phyloP scores from a whole-genome alignment of 2,329 filamentous ascomycete genomes.

The Colletotrichum acutatum region DNA sequence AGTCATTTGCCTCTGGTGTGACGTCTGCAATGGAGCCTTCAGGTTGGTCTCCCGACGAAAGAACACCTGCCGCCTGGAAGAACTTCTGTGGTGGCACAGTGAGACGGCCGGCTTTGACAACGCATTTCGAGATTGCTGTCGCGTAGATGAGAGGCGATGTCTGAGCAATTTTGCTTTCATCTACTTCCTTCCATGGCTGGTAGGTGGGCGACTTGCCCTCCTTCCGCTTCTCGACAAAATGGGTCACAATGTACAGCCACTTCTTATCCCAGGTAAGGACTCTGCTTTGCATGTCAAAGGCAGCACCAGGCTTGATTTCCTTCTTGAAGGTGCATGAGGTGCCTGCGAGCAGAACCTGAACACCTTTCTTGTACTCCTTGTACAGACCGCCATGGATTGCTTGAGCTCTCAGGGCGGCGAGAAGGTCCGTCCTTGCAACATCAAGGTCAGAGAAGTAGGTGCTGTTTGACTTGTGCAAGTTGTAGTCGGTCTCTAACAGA shows the following conservation, averaged over 20 bases:
- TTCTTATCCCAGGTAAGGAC: conserved; percentile 44
- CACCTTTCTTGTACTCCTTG: conserved; percentile 50
- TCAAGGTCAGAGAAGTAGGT: conserved; percentile 79
- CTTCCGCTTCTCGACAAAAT: conserved; percentile 42
- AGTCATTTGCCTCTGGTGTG: not conserved
- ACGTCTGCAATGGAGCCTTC: not conserved
- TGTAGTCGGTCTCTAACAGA: conserved; percentile 74
- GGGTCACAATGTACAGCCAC: conserved; percentile 44
- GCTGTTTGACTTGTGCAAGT: conserved; percentile 77
- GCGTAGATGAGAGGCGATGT: conserved; percentile 57
- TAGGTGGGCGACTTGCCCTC: conserved; percentile 49
- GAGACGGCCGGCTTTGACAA: conserved; percentile 82
- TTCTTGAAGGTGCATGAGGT: conserved; percentile 79
- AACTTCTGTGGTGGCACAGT: conserved; percentile 76
- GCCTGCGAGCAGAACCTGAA: conserved; percentile 73
- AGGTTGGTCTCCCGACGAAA: not conserved
- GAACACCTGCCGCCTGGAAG: conserved; percentile 19
- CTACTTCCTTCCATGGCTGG: conserved; percentile 56
- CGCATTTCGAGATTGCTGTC: conserved; percentile 81
- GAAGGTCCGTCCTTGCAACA: conserved; percentile 48
- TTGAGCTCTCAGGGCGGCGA: conserved; percentile 50
- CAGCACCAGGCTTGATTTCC: conserved; percentile 76
- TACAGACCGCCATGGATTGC: conserved; percentile 50
- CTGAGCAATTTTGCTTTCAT: conserved; percentile 49
- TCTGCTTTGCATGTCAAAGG: conserved; percentile 77